phyloP scores from a whole-genome alignment of 768 basidiomycete species.

The Daedalea quercina region DNA sequence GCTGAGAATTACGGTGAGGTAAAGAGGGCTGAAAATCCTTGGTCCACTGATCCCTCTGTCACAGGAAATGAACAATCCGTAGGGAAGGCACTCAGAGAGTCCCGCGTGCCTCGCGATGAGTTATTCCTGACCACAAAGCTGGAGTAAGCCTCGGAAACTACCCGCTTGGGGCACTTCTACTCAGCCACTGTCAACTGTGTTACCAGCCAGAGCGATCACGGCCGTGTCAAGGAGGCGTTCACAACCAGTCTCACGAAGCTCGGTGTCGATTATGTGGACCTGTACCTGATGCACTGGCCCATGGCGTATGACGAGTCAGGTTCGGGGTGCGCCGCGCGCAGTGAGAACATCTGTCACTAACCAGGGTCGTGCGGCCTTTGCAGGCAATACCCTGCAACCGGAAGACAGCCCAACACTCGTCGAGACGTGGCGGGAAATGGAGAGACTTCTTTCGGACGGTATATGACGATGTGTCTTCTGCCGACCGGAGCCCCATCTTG shows the following conservation, averaged over 20 bases:
- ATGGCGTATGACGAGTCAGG: slow-evolving; percentile 28
- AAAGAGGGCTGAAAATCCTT: not conserved
- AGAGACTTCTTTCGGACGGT: slow-evolving; percentile 51
- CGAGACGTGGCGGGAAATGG: slow-evolving; percentile 78
- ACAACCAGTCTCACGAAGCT: slow-evolving; percentile 60
- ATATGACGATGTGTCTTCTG: slow-evolving; percentile 22
- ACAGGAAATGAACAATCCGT: slow-evolving; percentile 71
- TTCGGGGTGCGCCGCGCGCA: slow-evolving; percentile 8
- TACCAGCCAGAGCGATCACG: slow-evolving; percentile 53
- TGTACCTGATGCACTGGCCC: slow-evolving; percentile 84
- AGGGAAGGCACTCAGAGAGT: slow-evolving; percentile 69
- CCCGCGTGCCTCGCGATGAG: slow-evolving; percentile 62
- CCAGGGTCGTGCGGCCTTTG: slow-evolving; percentile 42
- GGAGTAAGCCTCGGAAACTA: slow-evolving; percentile 8
- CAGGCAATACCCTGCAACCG: slow-evolving; percentile 49
- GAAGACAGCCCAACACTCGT: slow-evolving; percentile 23
- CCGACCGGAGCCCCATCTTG: slow-evolving; percentile 5
- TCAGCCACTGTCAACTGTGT: too few relatives aligned
- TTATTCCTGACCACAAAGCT: slow-evolving; percentile 82
- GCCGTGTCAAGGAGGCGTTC: slow-evolving; percentile 52
- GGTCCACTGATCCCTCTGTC: not conserved
- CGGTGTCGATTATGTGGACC: slow-evolving; percentile 70
- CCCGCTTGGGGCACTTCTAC: not conserved
- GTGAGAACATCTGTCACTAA: slow-evolving; percentile 44
- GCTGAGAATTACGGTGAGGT: not conserved